Evolutionary conservation across 768 basidiomycete species (phyloP), one percentile per base, ranked within the genome.

Genomic region (Auriscalpium orientale): DNA sequence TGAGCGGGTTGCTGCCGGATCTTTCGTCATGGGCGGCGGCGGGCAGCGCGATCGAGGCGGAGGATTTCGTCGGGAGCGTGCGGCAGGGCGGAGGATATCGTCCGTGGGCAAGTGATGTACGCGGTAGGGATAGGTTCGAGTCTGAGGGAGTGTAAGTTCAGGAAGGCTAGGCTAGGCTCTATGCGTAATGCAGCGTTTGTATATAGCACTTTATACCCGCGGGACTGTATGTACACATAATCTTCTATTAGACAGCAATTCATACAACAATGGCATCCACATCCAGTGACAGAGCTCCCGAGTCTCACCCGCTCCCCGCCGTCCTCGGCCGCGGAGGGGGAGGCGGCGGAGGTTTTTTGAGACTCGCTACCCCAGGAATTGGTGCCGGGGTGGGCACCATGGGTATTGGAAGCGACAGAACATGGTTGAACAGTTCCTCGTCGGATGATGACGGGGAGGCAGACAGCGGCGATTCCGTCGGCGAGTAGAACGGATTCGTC

Each of bases 391-490:
- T 65, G 2, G 79, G 76, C 13, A 69, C 76, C 62, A 90, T 80
- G 8, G 89, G 87, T 49, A 82, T 74, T 60, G 84, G 89, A 51
- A 90, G 66, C n/a, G 81, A 74, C 43, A 85, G 72, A 7, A 88
- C 89, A 63, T 88, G 79, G 70, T 90, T 62, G 59, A 62, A 93
- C 18, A 93, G 72, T 64, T 91, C 89, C 66, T 93, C 91, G 60
- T 93, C 91, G 2, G 88, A 89, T 8, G 88, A 87, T 8, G 91
- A 87, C 8, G 87, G 86, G 4, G 85, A 89, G 3, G 85, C 84
- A 13, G 88, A 87, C 36, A 83, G 61, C 7, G 85, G 78, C 0
- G 87, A 88, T 45, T 82, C 80, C 49, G 68, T 68, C 2, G 82
- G 77, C 21, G 85, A 86, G 62, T 89, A 86, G 62, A 91, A 92